Base-by-base conservation (phyloP, 768 basidiomycete genomes). In the Lentinula detonsa region DNA sequence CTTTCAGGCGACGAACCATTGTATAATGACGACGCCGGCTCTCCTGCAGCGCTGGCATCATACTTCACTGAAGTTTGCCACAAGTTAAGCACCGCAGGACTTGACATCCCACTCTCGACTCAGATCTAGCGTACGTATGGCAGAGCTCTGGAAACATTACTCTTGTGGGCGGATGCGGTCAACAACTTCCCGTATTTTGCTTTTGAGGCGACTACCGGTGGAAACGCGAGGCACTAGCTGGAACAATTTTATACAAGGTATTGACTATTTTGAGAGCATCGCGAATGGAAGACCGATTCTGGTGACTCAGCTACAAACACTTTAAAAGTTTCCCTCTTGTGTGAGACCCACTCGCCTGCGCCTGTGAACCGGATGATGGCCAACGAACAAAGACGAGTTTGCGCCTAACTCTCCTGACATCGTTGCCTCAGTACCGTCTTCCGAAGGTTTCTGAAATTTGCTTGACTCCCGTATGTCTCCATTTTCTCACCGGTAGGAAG, bases 181-280 rank as follows among this genome's bases (percentile, higher is more conserved):
- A 64, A 61, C 31, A 58, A 64, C 45, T 64, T 64, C 39, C 63
- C 60, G 50, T 64, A 64, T 39, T 64, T 64, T 56, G 63, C 63
- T 50, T 58, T 58, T 28, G 61, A 64, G 48, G 63, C 63, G 28
- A 56, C 60, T 51, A 55, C 21, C 13, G 63, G 63, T 58, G 63
- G 63, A 37, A 58, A 59, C 11, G 23, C 34, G 8, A 61, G 60
- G 60, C 21, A 33, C 50, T 5, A 57, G 60, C 3, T 64, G 59
- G 59, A 48, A 57, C 43, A 59, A 61, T 55, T 45, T 64, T 48
- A 21, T 59, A 10, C 45, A 59, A 23, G 63, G 61, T 49, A 37
- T 64, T 40, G 60, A 61, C 37, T 64, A 64, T 42, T 61, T 61
- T 58, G 49, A 61, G 63, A 61, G 56, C 35, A 37, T 64, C 23